A percentile compares a stretch with the other conserved stretches of the same genome.
Conservation (phyloP, 345 rosid genomes). For the Pistacia integerrima region DNA sequence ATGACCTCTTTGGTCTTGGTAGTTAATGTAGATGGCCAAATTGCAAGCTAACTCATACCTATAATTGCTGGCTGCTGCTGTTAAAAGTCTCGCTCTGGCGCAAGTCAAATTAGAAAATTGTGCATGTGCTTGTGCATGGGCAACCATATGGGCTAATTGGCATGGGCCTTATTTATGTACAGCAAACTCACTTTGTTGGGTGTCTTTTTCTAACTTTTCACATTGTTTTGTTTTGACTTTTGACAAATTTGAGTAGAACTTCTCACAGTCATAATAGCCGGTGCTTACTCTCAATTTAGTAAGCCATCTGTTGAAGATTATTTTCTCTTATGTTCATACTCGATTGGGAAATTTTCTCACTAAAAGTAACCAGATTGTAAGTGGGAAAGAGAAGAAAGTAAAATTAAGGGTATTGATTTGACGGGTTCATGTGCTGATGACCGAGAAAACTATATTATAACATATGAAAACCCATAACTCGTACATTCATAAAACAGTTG, state of each 20-base stretch:
- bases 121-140: not conserved
- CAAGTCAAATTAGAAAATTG: conserved; percentile 30
- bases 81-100: not conserved
- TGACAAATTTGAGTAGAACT: not conserved
- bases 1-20: not conserved
- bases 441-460: too few relatives aligned
- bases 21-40: conserved; percentile 38
- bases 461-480: too few relatives aligned
- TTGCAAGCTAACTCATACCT: conserved; percentile 35
- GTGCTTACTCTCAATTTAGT: not conserved
- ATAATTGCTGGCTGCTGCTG: conserved; percentile 13
- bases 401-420: too few relatives aligned
- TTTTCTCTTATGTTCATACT: too few relatives aligned
- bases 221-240: not conserved
- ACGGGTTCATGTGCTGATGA: too few relatives aligned
- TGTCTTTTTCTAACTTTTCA: not conserved
- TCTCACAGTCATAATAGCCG: not conserved
- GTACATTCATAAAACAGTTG: too few relatives aligned
- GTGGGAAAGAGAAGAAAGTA: too few relatives aligned
- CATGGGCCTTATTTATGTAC: not conserved
- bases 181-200: not conserved
- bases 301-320: too few relatives aligned
- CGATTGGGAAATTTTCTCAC: too few relatives aligned
- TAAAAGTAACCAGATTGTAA: too few relatives aligned
- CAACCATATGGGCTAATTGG: not conserved